phyloP scores from a whole-genome alignment of 345 rosid species.

The Lumnitzera racemosa region DNA sequence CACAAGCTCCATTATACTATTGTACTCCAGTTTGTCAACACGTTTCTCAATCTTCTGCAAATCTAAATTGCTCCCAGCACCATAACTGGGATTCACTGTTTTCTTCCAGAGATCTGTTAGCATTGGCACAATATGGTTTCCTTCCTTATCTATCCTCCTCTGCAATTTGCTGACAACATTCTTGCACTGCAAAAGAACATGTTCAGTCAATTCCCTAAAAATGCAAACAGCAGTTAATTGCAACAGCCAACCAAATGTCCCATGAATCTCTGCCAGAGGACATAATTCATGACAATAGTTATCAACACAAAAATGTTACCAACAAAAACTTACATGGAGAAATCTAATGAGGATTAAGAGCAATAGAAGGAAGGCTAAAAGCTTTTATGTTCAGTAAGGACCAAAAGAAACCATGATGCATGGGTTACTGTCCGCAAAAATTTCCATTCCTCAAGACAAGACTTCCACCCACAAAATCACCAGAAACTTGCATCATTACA shows the following conservation, averaged over 20 bases:
- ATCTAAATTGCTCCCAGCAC: conserved; percentile 67
- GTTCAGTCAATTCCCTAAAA: neutral
- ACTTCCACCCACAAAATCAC: too few relatives aligned
- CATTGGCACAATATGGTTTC: conserved; percentile 89
- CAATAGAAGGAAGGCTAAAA: too few relatives aligned
- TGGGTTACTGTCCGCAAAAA: neutral
- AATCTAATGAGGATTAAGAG: too few relatives aligned
- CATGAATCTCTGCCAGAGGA: neutral
- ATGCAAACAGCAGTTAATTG: neutral
- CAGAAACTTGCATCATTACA: too few relatives aligned
- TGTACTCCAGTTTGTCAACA: conserved; percentile 74
- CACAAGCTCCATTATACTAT: conserved; percentile 81
- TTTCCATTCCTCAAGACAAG: too few relatives aligned
- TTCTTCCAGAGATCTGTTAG: conserved; percentile 85
- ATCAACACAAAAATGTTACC: too few relatives aligned
- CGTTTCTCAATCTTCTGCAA: conserved; percentile 82
- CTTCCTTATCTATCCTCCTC: conserved; percentile 87
- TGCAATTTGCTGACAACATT: conserved; percentile 85
- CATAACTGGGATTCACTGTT: conserved; percentile 59
- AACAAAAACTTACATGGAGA: too few relatives aligned
- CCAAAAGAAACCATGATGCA: neutral
- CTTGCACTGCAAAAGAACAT: conserved; percentile 63
- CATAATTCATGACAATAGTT: too few relatives aligned
- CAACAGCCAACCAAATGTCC: conserved; percentile 6
- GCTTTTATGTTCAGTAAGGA: too few relatives aligned